Base-by-base conservation (phyloP, 2,329 filamentous ascomycete genomes). In the Trichoderma gracile region DNA sequence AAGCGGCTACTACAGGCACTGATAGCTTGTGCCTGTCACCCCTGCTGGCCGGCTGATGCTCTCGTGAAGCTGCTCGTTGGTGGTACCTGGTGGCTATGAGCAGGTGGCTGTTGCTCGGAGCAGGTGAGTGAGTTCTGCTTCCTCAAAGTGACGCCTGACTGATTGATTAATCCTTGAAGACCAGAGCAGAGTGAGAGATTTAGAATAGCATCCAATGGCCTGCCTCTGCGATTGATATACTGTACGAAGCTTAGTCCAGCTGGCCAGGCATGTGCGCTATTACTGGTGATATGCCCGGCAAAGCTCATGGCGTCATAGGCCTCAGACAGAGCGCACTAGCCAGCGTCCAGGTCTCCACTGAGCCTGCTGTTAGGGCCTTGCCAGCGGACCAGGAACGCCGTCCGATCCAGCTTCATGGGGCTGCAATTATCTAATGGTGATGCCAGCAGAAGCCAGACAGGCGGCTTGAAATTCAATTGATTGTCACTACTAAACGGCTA, bases 241-340 rank as follows among this genome's bases (percentile, higher is more conserved):
- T 53, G 50, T 61, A 61, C 47, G 25, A 25, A 33, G 38, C 50
- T 38, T 40, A 23, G 46, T 49, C 45, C 52, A 25, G 55, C 17
- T 57, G 21, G 23, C 53, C 59, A 54, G 59, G 59, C 5, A 38
- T 38, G 33, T 38, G 33, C 33, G 33, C 33, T 38, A 38, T 38
- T 38, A 38, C 12, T 38, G 33, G 33, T 38, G 33, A 53, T 62
- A 27, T 54, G 47, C 40, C 59, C 49, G 59, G 25, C 49, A 50
- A 46, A 43, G 40, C 40, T 30, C 59, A 62, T 62, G 59, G 40
- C 59, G 59, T 62, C 59, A 62, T 62, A 54, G 58, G 49, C 59
- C 47, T 42, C 15, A 9, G 17, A 5, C 19, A 54, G 45, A 27
- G 49, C 40, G 25, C 27, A 47, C 47, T 54, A 54, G 25, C 55